Evolutionary conservation across 805 yeast genomes (phyloP), one percentile per base, ranked within the genome.

Genomic region (Wickerhamiella shivajii): DNA sequence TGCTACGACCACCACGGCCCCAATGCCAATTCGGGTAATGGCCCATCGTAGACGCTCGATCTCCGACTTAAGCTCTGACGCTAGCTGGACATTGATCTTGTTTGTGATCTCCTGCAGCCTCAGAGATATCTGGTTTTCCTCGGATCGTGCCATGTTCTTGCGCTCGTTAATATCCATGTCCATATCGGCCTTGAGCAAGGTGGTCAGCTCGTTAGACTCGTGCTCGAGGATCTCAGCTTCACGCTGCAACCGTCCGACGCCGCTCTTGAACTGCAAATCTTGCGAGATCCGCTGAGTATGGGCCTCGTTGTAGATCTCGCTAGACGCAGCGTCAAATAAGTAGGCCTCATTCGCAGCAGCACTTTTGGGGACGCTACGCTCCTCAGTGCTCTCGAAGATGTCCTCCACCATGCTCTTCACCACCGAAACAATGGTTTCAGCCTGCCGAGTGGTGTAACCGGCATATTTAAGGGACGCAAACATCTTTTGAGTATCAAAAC

Each of bases 1-100:
- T 1, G 79, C 79, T 41, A 77, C 63, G 1, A 74, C 60, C 15
- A 78, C 55, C 21, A 84, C 74, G 2, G 90, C 80, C 27, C 79
- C 62, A 21, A 90, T 60, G 7, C 96, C 96, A 52, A 90, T 69
- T 37, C 95, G 64, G 2, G 95, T 84, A 28, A 87, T 71, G 49
- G 81, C 83, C 98, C 98, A 87, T 46, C 97, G 65, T 40, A 87
- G 63, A 38, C 75, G 71, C 56, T 87, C 98, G 37, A 83, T 79
- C 37, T 83, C 90, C 0, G 90, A 75, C 49, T 81, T 71, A 51
- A 84, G 68, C 6, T 80, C 90, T 21, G 90, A 74, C 40, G 74
- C 71, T 44, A 90, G 65, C 44, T 78, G 78, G 4, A 90, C 78
- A 16, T 79, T 71, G 39, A 87, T 85, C 44, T 81, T 74, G 56